Conservation (phyloP, 2,329 filamentous ascomycete species). For the Lithohypha guttulata region DNA sequence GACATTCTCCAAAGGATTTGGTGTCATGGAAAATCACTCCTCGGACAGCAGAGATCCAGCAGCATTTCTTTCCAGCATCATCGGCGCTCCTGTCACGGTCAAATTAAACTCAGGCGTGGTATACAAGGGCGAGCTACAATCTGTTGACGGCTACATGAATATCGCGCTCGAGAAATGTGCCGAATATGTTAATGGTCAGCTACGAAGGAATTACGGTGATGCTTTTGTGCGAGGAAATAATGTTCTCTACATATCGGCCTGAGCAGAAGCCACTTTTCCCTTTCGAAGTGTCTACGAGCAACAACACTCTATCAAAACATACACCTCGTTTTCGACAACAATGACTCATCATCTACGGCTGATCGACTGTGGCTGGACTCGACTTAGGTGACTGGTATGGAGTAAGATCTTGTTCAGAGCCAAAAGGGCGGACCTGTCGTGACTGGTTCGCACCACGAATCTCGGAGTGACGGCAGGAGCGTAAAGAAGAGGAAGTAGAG, state of each 20-base stretch:
- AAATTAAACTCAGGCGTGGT: conserved; percentile 98
- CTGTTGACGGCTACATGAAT: conserved; percentile 99
- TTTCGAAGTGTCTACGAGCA: no score
- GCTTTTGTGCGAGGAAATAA: conserved; percentile 95
- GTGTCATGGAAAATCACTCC: conserved; percentile 16
- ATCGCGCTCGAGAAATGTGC: conserved; percentile 93
- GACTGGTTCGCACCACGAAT: no score
- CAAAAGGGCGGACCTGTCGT: no score
- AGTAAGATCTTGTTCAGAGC: no score
- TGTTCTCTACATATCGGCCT: conserved; percentile 31
- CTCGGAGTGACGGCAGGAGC: no score
- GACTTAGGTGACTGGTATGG: no score
- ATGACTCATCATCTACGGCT: no score
- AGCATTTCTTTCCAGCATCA: conserved; percentile 85
- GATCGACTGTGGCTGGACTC: no score
- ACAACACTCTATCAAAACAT: no score
- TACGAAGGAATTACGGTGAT: conserved; percentile 78
- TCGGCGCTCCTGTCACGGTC: conserved; percentile 85
- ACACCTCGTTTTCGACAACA: no score
- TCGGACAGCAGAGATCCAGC: conserved; percentile 70
- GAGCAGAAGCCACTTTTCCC: no score
- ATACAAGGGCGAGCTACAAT: conserved; percentile 95
- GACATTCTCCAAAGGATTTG: not conserved
- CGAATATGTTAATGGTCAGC: conserved; percentile 77
- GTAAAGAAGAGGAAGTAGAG: no score